Evolutionary conservation across 2,329 filamentous ascomycete species (phyloP).

Genomic region (Tolypocladium sp.): DNA sequence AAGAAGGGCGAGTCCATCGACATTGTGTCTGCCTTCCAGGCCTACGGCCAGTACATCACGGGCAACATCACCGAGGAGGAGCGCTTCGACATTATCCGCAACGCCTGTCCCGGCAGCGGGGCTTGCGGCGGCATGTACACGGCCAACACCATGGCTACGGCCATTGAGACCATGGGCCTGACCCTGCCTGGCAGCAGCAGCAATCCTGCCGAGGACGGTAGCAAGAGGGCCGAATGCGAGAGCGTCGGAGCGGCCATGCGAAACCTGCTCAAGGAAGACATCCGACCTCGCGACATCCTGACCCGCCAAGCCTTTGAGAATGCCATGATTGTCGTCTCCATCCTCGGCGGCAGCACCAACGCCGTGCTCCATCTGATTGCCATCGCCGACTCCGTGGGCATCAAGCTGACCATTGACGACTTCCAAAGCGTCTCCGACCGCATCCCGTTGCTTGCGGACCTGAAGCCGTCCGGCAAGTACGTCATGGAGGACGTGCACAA

Average conservation of each 20-base stretch:
- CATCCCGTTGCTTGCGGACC: conserved; percentile 70
- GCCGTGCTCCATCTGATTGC: conserved; percentile 79
- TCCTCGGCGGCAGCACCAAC: conserved; percentile 78
- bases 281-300: conserved; percentile 68
- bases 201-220: conserved; percentile 64
- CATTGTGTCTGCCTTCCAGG: conserved; percentile 95
- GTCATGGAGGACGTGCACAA: conserved; percentile 80
- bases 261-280: conserved; percentile 66
- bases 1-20: conserved; percentile 70
- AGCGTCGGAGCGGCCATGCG: conserved; percentile 65
- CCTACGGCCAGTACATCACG: conserved; percentile 89
- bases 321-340: conserved; percentile 74
- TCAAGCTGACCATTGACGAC: conserved; percentile 77
- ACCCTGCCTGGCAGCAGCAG: conserved; percentile 76
- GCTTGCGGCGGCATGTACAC: conserved; percentile 87
- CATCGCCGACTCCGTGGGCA: conserved; percentile 71
- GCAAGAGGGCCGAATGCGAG: conserved; percentile 66
- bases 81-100: conserved; percentile 87
- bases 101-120: conserved; percentile 63
- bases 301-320: conserved; percentile 76
- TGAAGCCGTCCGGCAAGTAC: conserved; percentile 81
- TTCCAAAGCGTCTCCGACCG: conserved; percentile 76
- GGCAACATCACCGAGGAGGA: conserved; percentile 86
- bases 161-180: conserved; percentile 85
- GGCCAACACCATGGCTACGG: conserved; percentile 87